These are phyloP conservation scores for Blastobotrys petasosporus DNA, from an alignment of 1,139 yeast genomes.

Conservation along the genomic window DNA sequence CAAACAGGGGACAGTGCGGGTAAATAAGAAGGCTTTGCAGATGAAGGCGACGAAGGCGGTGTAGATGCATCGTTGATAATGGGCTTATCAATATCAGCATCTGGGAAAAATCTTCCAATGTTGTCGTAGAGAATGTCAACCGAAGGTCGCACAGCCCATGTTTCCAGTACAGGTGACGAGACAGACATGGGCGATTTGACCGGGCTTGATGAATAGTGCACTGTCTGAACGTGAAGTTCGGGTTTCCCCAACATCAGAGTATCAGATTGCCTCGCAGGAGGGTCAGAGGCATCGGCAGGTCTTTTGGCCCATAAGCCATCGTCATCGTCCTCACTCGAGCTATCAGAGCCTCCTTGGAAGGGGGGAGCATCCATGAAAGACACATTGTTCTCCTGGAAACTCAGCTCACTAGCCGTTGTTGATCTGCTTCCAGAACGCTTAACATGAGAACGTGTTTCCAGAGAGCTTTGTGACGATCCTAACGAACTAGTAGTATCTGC, in stretches of 20 bases:
- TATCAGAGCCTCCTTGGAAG: constrained; percentile 41
- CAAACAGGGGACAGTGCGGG: constrained; percentile 26
- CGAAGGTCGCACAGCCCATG: constrained; percentile 77
- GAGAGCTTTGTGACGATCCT: no score
- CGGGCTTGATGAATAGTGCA: constrained; percentile 15
- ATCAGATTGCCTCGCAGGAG: background rate
- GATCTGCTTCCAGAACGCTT: no score
- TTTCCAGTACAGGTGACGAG: constrained; percentile 23
- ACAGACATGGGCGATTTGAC: constrained; percentile 23
- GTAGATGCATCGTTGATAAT: constrained; percentile 60
- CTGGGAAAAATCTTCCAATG: constrained; percentile 86
- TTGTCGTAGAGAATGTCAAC: constrained; percentile 90
- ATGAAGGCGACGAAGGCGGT: constrained; percentile 48
- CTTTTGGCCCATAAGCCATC: constrained; percentile 61
- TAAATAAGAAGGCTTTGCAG: constrained; percentile 37
- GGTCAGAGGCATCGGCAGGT: constrained; percentile 27
- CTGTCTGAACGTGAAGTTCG: constrained; percentile 20
- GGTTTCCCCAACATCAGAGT: constrained; percentile 13
- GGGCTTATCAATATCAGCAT: constrained; percentile 88
- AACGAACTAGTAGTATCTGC: constrained; percentile 1
- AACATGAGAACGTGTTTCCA: no score
- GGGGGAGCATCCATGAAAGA: constrained; percentile 70
- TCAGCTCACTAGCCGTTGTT: constrained; percentile 35
- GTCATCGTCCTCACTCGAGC: constrained; percentile 41
- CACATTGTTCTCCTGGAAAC: constrained; percentile 58